phyloP scores from a whole-genome alignment of 257 asterid genomes.

The Catharanthus roseus region DNA sequence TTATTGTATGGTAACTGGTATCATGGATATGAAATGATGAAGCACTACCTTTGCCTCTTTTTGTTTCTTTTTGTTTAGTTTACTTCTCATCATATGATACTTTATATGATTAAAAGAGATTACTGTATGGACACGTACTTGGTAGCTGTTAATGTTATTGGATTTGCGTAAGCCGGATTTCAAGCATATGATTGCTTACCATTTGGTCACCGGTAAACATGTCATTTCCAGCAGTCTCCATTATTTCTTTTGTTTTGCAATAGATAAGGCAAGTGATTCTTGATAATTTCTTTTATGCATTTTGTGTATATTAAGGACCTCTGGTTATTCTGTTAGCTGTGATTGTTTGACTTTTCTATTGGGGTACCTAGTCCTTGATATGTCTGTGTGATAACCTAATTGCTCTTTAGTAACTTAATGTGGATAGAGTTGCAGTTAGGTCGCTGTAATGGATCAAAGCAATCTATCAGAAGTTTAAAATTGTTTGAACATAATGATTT shows the following conservation, averaged over 20 bases:
- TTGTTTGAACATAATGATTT: no score
- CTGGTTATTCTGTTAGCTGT: neutral
- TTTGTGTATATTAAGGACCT: neutral
- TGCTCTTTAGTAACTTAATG: no score
- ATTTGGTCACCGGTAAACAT: constrained; percentile 57
- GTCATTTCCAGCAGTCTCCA: constrained; percentile 46
- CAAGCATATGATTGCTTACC: constrained; percentile 55
- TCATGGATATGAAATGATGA: neutral
- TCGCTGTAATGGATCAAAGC: no score
- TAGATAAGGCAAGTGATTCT: constrained; percentile 72
- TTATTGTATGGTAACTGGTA: neutral
- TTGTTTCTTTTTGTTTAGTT: neutral
- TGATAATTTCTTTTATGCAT: neutral
- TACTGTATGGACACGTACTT: constrained; percentile 42
- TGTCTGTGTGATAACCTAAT: no score
- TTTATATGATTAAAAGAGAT: neutral
- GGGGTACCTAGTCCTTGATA: no score
- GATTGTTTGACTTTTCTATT: neutral
- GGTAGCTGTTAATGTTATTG: constrained; percentile 62
- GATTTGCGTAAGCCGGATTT: constrained; percentile 61
- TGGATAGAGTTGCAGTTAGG: no score
- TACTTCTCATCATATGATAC: neutral
- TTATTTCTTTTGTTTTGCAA: constrained; percentile 53
- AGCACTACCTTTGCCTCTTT: neutral
- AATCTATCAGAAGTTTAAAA: no score